Percentiles rank a stretch among this genome's conserved stretches.
Evolutionary conservation across 192 early-diverging fungal genomes (phyloP).

Genomic region (Lobosporangium transversale): DNA sequence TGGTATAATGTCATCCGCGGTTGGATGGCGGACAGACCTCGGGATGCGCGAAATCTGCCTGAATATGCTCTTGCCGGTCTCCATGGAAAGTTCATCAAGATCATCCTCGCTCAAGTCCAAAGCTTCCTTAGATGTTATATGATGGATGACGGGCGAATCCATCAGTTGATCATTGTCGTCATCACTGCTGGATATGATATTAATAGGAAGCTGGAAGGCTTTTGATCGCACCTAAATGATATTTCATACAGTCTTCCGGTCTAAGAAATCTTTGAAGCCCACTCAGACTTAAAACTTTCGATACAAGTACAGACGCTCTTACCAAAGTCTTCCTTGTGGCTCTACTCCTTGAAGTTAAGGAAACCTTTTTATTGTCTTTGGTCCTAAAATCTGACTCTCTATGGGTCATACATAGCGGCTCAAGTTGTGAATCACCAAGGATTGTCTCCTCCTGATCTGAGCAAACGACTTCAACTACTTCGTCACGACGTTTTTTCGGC

Average conservation of each 20-base stretch:
- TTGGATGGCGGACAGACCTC: not conserved
- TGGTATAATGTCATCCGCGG: constrained; percentile 28
- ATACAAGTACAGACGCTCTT: no score
- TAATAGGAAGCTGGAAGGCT: constrained; percentile 1
- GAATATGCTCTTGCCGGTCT: constrained; percentile 4
- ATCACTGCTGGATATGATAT: constrained; percentile 31
- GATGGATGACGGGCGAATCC: not conserved
- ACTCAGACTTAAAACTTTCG: no score
- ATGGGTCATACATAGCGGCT: no score
- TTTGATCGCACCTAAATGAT: constrained; percentile 1
- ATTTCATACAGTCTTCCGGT: not conserved
- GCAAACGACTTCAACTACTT: constrained; percentile 15
- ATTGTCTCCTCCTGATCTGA: constrained; percentile 21
- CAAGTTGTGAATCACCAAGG: constrained; percentile 7
- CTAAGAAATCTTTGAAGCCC: no score
- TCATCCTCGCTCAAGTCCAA: constrained; percentile 23
- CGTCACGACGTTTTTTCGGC: constrained; percentile 6
- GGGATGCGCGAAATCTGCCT: not conserved
- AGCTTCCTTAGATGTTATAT: not conserved
- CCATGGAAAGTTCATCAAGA: constrained; percentile 21
- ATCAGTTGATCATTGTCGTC: constrained; percentile 11
- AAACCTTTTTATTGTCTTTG: not conserved
- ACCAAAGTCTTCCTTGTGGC: no score
- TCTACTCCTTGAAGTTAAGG: not conserved
- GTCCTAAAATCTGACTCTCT: not conserved